Conservation (phyloP, 257 asterid genomes). For the Vinca minor region DNA sequence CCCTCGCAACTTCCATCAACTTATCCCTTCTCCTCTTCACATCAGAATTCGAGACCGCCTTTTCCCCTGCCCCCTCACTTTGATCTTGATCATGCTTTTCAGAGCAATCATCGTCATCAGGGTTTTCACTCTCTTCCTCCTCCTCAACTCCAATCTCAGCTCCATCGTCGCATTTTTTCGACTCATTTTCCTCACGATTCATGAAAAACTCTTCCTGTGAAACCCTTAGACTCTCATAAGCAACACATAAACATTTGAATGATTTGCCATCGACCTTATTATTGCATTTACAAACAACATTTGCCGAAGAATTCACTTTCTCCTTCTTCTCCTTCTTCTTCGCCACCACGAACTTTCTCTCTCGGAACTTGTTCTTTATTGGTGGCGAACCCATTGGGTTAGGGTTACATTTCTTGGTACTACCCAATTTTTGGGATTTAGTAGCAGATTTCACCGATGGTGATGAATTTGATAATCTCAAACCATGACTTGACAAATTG, state of each 20-base stretch:
- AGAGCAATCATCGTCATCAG: slow-evolving; percentile 16
- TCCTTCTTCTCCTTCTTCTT: slow-evolving; percentile 43
- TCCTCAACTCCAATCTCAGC: slow-evolving; percentile 5
- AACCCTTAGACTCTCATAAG: slow-evolving; percentile 68
- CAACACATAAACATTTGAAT: slow-evolving; percentile 64
- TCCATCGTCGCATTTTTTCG: slow-evolving; percentile 16
- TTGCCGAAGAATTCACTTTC: slow-evolving; percentile 16
- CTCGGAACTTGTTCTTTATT: slow-evolving; percentile 51
- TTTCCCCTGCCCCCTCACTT: slow-evolving; percentile 24
- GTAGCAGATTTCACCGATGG: slow-evolving; percentile 36
- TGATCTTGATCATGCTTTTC: slow-evolving; percentile 20
- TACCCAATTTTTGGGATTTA: slow-evolving; percentile 34
- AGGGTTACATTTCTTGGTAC: slow-evolving; percentile 26
- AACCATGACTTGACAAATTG: slow-evolving; percentile 37
- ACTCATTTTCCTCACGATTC: slow-evolving; percentile 19
- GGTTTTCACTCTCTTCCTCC: slow-evolving; percentile 7
- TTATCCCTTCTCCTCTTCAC: slow-evolving; percentile 56
- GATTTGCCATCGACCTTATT: slow-evolving; percentile 27
- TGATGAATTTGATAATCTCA: slow-evolving; percentile 35
- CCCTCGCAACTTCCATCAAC: slow-evolving; percentile 47
- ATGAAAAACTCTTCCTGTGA: slow-evolving; percentile 74
- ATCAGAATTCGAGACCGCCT: slow-evolving; percentile 13
- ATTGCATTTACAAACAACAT: slow-evolving; percentile 46
- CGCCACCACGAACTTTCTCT: slow-evolving; percentile 58
- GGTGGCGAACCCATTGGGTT: slow-evolving; percentile 32